Evolutionary conservation across 805 yeast species (phyloP), one percentile per base, ranked within the genome.

Genomic region (Spathaspora girioi): DNA sequence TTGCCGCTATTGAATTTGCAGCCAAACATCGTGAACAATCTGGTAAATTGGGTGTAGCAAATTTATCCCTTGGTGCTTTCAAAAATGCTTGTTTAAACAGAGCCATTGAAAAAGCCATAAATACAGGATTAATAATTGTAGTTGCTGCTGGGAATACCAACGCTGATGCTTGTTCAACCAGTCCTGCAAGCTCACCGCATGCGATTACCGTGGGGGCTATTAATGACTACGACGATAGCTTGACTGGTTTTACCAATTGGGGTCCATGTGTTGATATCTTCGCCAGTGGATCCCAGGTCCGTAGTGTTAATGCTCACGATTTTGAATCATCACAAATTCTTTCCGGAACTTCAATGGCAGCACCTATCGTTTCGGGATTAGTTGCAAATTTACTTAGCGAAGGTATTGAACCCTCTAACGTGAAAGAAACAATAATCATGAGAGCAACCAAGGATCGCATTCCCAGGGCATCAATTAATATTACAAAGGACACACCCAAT

Each of bases 111-210:
- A 91, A 90, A 2, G 96, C 96, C 0, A 77, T 76, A 7, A 79
- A 82, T 17, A 76, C 87, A 0, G 97, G 97, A 0, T 63, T 91
- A 38, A 76, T 86, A 1, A 70, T 87, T 23, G 87, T 86, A 19
- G 90, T 78, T 5, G 97, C 97, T 0, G 97, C 97, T 0, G 98
- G 98, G 1, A 92, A 92, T 65, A 76, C 85, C 26, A 83, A 84
- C 56, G 65, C 80, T 17, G 82, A 89, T 63, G 96, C 97, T 0
- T 92, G 97, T 60, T 65, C 74, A 52, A 80, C 84, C n/a, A 88
- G 96, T 51, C 97, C 97, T 0, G 96, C 96, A 1, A 86, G 93
- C 38, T 86, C 93, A 1, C 70, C 69, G 1, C 71, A 71, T 47
- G 90, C 89, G 0, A 80, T 89, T 3, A 83, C 96, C 0, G 96